Percentiles rank a stretch among this genome's conserved stretches.
These are phyloP conservation scores for Aspergillus awamori DNA, from an alignment of 2,329 filamentous ascomycete species.

Conservation along the genomic window DNA sequence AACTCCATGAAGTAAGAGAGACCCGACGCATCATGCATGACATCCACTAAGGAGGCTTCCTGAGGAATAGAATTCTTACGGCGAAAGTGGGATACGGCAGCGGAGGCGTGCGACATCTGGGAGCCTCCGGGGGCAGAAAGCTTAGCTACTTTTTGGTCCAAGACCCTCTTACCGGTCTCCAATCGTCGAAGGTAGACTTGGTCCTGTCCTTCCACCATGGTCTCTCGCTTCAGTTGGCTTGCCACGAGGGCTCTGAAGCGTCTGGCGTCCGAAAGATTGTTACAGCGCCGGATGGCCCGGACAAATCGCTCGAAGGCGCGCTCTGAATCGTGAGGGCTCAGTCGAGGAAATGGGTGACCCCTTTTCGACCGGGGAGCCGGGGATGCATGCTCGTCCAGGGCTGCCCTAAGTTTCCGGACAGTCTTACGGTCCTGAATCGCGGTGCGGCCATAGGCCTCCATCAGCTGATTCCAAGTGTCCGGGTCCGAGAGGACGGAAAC, in stretches of 20 bases:
- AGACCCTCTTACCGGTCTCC: constrained; percentile 84
- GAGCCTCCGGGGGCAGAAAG: constrained; percentile 67
- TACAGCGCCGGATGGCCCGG: constrained; percentile 81
- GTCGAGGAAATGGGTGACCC: constrained; percentile 72
- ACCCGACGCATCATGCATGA: constrained; percentile 86
- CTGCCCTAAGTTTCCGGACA: constrained; percentile 85
- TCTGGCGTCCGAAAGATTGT: constrained; percentile 88
- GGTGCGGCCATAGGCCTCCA: constrained; percentile 83
- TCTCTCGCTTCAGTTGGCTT: constrained; percentile 87
- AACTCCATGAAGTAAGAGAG: constrained; percentile 99
- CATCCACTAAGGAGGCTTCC: constrained; percentile 75
- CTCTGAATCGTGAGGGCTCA: constrained; percentile 83
- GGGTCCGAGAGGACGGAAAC: constrained; percentile 82
- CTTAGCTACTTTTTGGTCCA: constrained; percentile 86
- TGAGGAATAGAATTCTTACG: constrained; percentile 60
- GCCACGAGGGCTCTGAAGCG: constrained; percentile 89
- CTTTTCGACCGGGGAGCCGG: constrained; percentile 69
- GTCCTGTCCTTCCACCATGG: constrained; percentile 75
- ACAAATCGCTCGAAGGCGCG: constrained; percentile 94
- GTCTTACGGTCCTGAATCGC: constrained; percentile 95
- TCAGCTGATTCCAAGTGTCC: constrained; percentile 95
- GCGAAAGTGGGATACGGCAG: constrained; percentile 34
- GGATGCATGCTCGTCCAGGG: constrained; percentile 89
- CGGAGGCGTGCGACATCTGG: constrained; percentile 38
- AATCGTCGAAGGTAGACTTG: constrained; percentile 83